Evolutionary conservation across 2,329 filamentous ascomycete genomes (phyloP).

Genomic region (Sodiomyces alkalinus): DNA sequence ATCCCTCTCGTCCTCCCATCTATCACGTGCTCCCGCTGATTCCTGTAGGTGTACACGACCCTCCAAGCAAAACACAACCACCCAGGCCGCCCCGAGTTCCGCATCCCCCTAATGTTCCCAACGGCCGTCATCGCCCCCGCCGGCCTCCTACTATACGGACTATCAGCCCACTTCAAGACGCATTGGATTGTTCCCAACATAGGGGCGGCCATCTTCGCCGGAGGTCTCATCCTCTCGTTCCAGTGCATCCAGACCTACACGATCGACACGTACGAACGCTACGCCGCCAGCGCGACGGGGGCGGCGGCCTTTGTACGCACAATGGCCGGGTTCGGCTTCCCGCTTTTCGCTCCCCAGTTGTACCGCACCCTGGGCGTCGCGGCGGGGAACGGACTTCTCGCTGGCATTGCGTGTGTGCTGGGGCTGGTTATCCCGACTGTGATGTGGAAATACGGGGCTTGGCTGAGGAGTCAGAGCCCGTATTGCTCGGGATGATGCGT

Average conservation of each 20-base stretch:
- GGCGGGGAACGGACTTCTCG: slow-evolving; percentile 25
- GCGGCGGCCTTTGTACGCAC: slow-evolving; percentile 35
- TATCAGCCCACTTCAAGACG: slow-evolving; percentile 21
- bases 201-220: slow-evolving; percentile 28
- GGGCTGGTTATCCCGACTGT: slow-evolving; percentile 7
- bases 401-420: slow-evolving; percentile 8
- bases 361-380: slow-evolving; percentile 25
- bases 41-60: slow-evolving; percentile 11
- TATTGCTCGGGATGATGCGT: slow-evolving; percentile 6
- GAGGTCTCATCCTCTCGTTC: slow-evolving; percentile 40
- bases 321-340: slow-evolving; percentile 40
- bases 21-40: neutral
- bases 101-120: slow-evolving; percentile 19
- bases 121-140: slow-evolving; percentile 26
- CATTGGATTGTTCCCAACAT: slow-evolving; percentile 43
- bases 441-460: slow-evolving; percentile 10
- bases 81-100: slow-evolving; percentile 17
- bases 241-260: slow-evolving; percentile 44
- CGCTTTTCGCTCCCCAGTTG: slow-evolving; percentile 36
- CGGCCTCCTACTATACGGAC: slow-evolving; percentile 34
- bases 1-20: too few species aligned
- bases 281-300: slow-evolving; percentile 7
- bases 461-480: slow-evolving; percentile 8
- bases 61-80: slow-evolving; percentile 12
- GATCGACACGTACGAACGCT: slow-evolving; percentile 11